Evolutionary conservation across 345 rosid genomes (phyloP).

Genomic region (Salix brachista): DNA sequence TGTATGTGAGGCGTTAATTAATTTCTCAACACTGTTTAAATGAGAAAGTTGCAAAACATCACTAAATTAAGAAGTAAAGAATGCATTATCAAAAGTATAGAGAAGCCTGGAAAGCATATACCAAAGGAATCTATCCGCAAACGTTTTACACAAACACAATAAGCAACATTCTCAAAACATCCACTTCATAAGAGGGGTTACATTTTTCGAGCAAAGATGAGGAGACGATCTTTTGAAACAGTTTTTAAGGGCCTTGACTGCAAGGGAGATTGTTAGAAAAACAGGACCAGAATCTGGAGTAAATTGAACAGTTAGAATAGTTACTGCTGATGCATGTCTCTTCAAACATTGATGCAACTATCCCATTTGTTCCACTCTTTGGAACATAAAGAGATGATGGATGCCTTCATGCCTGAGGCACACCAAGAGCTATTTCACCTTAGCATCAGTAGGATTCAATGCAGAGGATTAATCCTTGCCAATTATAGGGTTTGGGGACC

Average conservation of each 20-base stretch:
- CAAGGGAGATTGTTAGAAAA: neutral
- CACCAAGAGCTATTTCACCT: conserved; percentile 4
- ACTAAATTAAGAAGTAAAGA: neutral
- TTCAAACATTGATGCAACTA: conserved; percentile 7
- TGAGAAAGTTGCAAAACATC: neutral
- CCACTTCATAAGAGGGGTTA: neutral
- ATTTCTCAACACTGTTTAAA: neutral
- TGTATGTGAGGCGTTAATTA: neutral
- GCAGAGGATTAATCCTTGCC: neutral
- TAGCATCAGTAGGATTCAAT: conserved; percentile 9
- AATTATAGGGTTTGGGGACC: conserved; percentile 1
- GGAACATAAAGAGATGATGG: neutral
- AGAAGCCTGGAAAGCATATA: neutral
- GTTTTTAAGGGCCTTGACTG: neutral
- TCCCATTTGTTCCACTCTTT: neutral
- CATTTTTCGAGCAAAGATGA: neutral
- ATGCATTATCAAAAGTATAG: neutral
- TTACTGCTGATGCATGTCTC: conserved; percentile 1
- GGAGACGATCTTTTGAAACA: neutral
- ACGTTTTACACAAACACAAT: neutral
- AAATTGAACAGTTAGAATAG: neutral
- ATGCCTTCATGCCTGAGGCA: conserved; percentile 3
- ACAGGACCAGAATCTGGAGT: conserved; percentile 4
- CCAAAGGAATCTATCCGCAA: neutral
- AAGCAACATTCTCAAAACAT: neutral